phyloP scores from a whole-genome alignment of 371 early-diverging fungal species.

The Phascolomyces articulosus region DNA sequence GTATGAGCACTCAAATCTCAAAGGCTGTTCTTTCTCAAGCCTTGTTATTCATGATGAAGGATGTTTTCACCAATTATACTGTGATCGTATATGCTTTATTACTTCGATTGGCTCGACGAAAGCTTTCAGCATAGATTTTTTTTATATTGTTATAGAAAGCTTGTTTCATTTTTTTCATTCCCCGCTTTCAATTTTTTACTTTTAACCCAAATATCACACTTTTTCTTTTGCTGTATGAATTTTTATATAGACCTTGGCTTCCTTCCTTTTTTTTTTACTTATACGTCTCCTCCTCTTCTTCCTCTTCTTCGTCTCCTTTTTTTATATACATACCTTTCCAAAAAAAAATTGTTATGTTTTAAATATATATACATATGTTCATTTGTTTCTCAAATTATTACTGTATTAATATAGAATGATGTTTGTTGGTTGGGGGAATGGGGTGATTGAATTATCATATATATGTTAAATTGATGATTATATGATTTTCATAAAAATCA shows the following conservation, averaged over 20 bases:
- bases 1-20: conserved; percentile 94
- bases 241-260: conserved; percentile 7
- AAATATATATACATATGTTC: background rate
- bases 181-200: background rate
- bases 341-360: too few relatives aligned
- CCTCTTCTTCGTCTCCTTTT: background rate
- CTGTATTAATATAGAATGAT: too few relatives aligned
- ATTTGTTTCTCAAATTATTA: background rate
- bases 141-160: background rate
- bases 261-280: background rate
- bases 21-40: conserved; percentile 97
- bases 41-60: conserved; percentile 93
- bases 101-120: conserved; percentile 11
- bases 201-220: too few relatives aligned
- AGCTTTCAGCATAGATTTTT: conserved; percentile 7
- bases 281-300: background rate
- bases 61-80: conserved; percentile 78
- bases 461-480: too few relatives aligned
- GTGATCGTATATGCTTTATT: conserved; percentile 53
- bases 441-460: too few relatives aligned
- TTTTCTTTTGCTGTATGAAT: too few relatives aligned
- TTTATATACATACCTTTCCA: background rate
- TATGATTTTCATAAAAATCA: too few relatives aligned
- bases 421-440: too few relatives aligned
- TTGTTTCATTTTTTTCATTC: background rate